Evolutionary conservation across 768 basidiomycete genomes (phyloP).

Genomic region (Leucocoprinus sp.): DNA sequence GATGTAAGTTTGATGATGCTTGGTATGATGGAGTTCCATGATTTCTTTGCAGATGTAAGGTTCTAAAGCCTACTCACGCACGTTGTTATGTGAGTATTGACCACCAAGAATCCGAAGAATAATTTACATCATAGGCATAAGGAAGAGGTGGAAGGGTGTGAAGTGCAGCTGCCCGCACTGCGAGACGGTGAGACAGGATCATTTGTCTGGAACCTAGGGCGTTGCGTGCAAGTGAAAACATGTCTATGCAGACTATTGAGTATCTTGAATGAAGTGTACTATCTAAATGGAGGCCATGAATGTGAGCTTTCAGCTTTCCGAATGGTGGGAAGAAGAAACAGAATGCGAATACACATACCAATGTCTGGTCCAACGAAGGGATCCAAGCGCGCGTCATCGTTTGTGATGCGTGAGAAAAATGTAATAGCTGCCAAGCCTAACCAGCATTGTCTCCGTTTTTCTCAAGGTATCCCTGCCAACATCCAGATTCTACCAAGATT

Average conservation of each 20-base stretch:
- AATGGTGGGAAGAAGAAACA: background rate
- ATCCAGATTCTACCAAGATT: too few species aligned
- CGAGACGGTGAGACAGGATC: conserved; percentile 3
- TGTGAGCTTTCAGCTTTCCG: background rate
- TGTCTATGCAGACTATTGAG: background rate
- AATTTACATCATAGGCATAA: conserved; percentile 55
- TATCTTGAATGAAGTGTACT: background rate
- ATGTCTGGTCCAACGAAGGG: background rate
- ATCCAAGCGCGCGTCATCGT: background rate
- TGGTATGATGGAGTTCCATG: conserved; percentile 91
- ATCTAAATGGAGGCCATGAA: too few species aligned
- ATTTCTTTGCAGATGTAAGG: conserved; percentile 90
- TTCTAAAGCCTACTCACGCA: conserved; percentile 57
- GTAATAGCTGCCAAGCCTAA: too few species aligned
- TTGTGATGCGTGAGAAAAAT: too few species aligned
- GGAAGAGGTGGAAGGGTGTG: conserved; percentile 66
- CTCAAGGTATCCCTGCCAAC: too few species aligned
- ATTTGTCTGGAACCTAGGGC: background rate
- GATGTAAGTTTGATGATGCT: conserved; percentile 95
- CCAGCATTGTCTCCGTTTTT: too few species aligned
- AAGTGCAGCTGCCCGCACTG: conserved; percentile 2
- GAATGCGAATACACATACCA: background rate
- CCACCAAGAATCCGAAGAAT: too few species aligned
- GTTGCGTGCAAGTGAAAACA: conserved; percentile 8
- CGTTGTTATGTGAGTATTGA: background rate